These are phyloP conservation scores for Penicillium glabrum DNA, from an alignment of 2,329 filamentous ascomycete genomes.

Conservation along the genomic window DNA sequence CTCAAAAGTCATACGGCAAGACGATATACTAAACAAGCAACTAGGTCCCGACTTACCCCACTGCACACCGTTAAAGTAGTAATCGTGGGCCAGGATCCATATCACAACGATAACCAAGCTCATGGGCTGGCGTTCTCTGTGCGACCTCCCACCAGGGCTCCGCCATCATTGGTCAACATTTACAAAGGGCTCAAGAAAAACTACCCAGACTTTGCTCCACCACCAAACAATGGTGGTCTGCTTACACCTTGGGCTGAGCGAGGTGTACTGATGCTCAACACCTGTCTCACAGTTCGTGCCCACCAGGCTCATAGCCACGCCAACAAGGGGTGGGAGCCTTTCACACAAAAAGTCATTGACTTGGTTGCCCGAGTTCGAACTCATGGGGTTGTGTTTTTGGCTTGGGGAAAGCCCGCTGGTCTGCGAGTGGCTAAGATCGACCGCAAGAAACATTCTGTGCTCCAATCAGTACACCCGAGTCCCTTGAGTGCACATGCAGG, in stretches of 20 bases:
- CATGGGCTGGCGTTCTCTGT: constrained; percentile 97
- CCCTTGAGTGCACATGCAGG: constrained; percentile 82
- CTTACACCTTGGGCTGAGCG: constrained; percentile 92
- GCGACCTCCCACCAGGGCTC: constrained; percentile 80
- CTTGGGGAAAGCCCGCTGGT: constrained; percentile 85
- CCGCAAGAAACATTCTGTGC: constrained; percentile 71
- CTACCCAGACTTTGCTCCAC: constrained; percentile 75
- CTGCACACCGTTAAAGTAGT: constrained; percentile 87
- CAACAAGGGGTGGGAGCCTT: constrained; percentile 85
- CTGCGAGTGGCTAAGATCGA: constrained; percentile 76
- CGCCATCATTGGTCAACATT: constrained; percentile 90
- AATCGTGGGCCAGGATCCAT: constrained; percentile 93
- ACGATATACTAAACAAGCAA: constrained; percentile 17
- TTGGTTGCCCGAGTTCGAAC: constrained; percentile 74
- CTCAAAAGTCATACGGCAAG: neutral
- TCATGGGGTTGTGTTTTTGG: constrained; percentile 87
- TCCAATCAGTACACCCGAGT: constrained; percentile 87
- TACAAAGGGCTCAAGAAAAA: constrained; percentile 85
- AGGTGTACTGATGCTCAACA: constrained; percentile 91
- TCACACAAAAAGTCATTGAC: constrained; percentile 91
- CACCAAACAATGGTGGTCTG: constrained; percentile 75
- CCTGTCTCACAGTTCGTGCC: constrained; percentile 87
- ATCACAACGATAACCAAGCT: constrained; percentile 93
- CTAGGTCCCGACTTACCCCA: constrained; percentile 89
- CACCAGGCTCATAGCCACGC: constrained; percentile 85